A percentile compares a stretch with the other conserved stretches of the same genome.
Conservation (phyloP, 2,329 filamentous ascomycete species). For the Phialophora tarda region DNA sequence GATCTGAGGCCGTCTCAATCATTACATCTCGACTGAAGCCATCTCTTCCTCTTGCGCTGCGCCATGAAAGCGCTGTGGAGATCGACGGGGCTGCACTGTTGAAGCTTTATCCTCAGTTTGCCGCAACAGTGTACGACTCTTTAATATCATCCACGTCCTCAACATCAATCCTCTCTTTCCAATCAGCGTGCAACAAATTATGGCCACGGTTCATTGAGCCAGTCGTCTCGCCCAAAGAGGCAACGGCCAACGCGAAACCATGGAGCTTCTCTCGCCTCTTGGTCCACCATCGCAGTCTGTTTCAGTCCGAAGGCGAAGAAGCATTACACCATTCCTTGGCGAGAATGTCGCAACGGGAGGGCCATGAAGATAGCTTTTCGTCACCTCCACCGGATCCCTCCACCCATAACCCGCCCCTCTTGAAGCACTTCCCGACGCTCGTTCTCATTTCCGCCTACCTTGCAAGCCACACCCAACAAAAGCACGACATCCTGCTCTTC, state of each 20-base stretch:
- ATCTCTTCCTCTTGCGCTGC: constrained; percentile 1
- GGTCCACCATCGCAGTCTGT: constrained; percentile 55
- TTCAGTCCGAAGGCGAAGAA: constrained; percentile 54
- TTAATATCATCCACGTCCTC: constrained; percentile 79
- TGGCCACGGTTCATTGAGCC: constrained; percentile 87
- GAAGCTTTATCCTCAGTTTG: constrained; percentile 68
- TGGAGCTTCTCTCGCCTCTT: constrained; percentile 86
- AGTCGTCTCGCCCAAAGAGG: constrained; percentile 69
- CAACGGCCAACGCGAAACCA: constrained; percentile 60
- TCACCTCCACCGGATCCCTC: background rate
- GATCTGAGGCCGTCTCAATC: constrained; percentile 78
- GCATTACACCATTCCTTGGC: constrained; percentile 48
- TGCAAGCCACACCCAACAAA: constrained; percentile 54
- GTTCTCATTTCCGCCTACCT: constrained; percentile 56
- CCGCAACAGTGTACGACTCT: constrained; percentile 83
- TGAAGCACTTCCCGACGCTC: constrained; percentile 55
- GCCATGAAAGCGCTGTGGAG: constrained; percentile 27
- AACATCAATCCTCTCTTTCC: constrained; percentile 72
- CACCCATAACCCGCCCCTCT: constrained; percentile 27
- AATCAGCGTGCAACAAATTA: constrained; percentile 70
- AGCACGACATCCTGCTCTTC: constrained; percentile 57
- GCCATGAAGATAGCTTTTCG: background rate
- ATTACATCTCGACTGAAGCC: constrained; percentile 58
- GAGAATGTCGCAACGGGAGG: background rate
- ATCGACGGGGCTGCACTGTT: constrained; percentile 31